phyloP scores from a whole-genome alignment of 148 eudicot genomes.

The Persicaria tinctoria region DNA sequence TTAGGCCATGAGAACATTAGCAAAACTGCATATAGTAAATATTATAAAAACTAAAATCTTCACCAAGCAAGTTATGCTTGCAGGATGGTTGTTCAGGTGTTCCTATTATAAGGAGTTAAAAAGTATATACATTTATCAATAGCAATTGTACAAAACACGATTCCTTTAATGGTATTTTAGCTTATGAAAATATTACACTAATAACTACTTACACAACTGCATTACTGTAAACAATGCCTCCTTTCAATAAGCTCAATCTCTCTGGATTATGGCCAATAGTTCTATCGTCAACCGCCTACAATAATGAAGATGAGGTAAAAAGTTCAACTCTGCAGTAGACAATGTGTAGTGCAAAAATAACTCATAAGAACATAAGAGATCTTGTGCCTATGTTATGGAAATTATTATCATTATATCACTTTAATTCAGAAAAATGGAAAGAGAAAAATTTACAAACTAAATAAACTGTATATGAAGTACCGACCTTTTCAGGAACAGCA shows the following conservation, averaged over 20 bases:
- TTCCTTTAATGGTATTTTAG: background rate
- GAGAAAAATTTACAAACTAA: background rate
- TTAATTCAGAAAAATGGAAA: background rate
- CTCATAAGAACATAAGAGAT: conserved; percentile 1
- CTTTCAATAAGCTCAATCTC: conserved; percentile 80
- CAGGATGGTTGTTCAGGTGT: background rate
- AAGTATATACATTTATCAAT: background rate
- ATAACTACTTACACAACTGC: conserved; percentile 62
- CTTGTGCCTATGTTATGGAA: background rate
- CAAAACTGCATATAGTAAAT: background rate
- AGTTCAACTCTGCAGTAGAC: background rate
- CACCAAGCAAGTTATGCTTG: background rate
- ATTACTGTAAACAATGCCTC: conserved; percentile 83
- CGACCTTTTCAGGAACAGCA: conserved; percentile 75
- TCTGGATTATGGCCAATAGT: conserved; percentile 93
- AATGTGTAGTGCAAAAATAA: background rate
- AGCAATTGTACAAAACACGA: background rate
- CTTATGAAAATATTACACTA: background rate
- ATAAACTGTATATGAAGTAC: background rate
- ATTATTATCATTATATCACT: background rate
- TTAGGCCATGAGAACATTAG: background rate
- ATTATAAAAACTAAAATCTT: background rate
- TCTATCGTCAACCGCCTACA: conserved; percentile 81
- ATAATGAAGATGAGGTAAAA: conserved; percentile 6
- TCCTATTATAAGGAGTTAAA: background rate